phyloP scores from a whole-genome alignment of 352 stramenopile genomes.

The Phytopythium mirpurense region DNA sequence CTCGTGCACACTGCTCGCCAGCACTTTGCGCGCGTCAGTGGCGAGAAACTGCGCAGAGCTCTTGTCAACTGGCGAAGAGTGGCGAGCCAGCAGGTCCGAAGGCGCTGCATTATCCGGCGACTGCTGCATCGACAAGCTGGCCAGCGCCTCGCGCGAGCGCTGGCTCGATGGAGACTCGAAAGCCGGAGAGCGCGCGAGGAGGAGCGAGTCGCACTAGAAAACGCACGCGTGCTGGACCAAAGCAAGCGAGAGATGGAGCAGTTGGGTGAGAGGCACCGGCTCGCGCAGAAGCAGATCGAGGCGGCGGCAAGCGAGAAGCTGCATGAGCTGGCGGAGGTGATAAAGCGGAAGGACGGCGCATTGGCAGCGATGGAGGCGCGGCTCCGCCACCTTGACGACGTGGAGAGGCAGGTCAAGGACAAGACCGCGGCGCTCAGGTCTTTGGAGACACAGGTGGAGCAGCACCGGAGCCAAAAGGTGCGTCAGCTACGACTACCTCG shows the following conservation, averaged over 20 bases:
- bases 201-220: not conserved
- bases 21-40: not conserved
- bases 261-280: slow-evolving; percentile 10
- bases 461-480: slow-evolving; percentile 19
- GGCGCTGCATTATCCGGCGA: not conserved
- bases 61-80: not conserved
- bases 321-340: slow-evolving; percentile 12
- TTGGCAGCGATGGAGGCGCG: slow-evolving; percentile 14
- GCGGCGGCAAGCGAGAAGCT: slow-evolving; percentile 17
- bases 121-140: not conserved
- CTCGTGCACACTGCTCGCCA: not conserved
- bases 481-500: not conserved
- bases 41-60: not conserved
- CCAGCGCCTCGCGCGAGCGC: not conserved
- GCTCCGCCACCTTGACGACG: slow-evolving; percentile 3
- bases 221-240: not conserved
- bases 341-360: slow-evolving; percentile 21
- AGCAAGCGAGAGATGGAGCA: slow-evolving; percentile 2
- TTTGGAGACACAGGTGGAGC: slow-evolving; percentile 10
- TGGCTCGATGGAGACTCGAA: not conserved
- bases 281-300: slow-evolving; percentile 6
- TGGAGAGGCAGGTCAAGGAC: slow-evolving; percentile 11
- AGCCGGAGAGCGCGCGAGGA: not conserved
- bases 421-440: slow-evolving; percentile 20
- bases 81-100: not conserved